Conservation (phyloP, 495 filamentous ascomycete genomes). For the Massariosphaeria phaeospora region DNA sequence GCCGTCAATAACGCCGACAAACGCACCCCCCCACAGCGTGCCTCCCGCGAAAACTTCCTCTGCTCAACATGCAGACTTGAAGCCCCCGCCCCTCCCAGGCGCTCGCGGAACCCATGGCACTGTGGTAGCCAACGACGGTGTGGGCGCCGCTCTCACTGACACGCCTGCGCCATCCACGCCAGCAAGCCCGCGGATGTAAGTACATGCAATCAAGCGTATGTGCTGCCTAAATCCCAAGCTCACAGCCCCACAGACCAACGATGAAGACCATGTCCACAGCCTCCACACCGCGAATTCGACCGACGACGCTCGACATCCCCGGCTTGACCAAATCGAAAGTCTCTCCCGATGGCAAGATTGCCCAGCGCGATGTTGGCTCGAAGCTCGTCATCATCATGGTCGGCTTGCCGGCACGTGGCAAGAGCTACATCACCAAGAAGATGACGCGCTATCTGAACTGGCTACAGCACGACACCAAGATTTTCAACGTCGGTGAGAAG, state of each 20-base stretch:
- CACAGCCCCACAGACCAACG: slow-evolving; percentile 38
- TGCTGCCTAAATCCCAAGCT: background rate
- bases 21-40: background rate
- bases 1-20: background rate
- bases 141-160: slow-evolving; percentile 58
- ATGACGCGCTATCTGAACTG: slow-evolving; percentile 90
- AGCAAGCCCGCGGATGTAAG: slow-evolving; percentile 67
- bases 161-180: slow-evolving; percentile 66
- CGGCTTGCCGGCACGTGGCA: slow-evolving; percentile 86
- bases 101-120: slow-evolving; percentile 17
- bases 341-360: slow-evolving; percentile 89
- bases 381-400: slow-evolving; percentile 99
- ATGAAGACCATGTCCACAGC: slow-evolving; percentile 47
- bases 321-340: slow-evolving; percentile 86
- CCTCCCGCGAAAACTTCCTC: slow-evolving; percentile 1
- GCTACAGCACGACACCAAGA: slow-evolving; percentile 90
- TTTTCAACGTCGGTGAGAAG: slow-evolving; percentile 95
- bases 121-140: slow-evolving; percentile 42
- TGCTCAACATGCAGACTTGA: slow-evolving; percentile 17
- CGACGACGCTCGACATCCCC: slow-evolving; percentile 47
- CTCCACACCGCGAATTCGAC: slow-evolving; percentile 50
- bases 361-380: slow-evolving; percentile 83
- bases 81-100: slow-evolving; percentile 19
- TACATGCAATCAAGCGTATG: slow-evolving; percentile 5
- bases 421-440: slow-evolving; percentile 98